phyloP scores from a whole-genome alignment of 805 yeast genomes.

The Diddensiella santjacobensis region DNA sequence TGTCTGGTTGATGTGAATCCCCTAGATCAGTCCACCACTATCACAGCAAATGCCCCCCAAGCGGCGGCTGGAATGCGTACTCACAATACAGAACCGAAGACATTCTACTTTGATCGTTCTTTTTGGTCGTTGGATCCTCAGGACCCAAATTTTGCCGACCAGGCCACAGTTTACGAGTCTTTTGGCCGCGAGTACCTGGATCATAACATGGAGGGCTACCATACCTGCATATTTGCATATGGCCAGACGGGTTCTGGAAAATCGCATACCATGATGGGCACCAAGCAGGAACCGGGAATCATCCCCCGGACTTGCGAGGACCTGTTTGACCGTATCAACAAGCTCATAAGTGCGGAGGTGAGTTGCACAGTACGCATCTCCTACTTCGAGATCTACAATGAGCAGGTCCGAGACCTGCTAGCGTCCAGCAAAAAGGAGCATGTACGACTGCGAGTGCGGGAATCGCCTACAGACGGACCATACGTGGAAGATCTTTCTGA shows the following conservation, averaged over 20 bases:
- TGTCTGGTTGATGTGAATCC: constrained; percentile 21
- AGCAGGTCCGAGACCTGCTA: constrained; percentile 65
- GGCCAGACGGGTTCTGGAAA: constrained; percentile 87
- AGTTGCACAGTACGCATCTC: constrained; percentile 49
- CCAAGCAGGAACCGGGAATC: constrained; percentile 51
- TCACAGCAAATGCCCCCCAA: constrained; percentile 16
- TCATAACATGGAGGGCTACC: constrained; percentile 65
- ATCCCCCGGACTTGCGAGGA: constrained; percentile 59
- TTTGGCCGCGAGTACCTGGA: constrained; percentile 58
- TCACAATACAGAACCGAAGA: constrained; percentile 33
- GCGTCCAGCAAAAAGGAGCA: constrained; percentile 11
- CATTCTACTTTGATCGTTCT: constrained; percentile 50
- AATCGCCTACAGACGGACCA: constrained; percentile 62
- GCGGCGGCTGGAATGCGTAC: constrained; percentile 16
- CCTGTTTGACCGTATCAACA: constrained; percentile 44
- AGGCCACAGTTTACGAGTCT: constrained; percentile 46
- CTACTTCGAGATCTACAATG: constrained; percentile 75
- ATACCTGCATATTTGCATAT: constrained; percentile 71
- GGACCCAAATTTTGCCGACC: constrained; percentile 42
- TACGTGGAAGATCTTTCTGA: constrained; percentile 66
- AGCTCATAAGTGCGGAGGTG: constrained; percentile 36
- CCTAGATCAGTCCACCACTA: constrained; percentile 20
- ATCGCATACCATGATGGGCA: constrained; percentile 76
- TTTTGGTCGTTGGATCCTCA: constrained; percentile 44
- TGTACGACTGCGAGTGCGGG: constrained; percentile 51